Evolutionary conservation across 495 filamentous ascomycete species (phyloP).

Genomic region (Cercophora newfieldiana): DNA sequence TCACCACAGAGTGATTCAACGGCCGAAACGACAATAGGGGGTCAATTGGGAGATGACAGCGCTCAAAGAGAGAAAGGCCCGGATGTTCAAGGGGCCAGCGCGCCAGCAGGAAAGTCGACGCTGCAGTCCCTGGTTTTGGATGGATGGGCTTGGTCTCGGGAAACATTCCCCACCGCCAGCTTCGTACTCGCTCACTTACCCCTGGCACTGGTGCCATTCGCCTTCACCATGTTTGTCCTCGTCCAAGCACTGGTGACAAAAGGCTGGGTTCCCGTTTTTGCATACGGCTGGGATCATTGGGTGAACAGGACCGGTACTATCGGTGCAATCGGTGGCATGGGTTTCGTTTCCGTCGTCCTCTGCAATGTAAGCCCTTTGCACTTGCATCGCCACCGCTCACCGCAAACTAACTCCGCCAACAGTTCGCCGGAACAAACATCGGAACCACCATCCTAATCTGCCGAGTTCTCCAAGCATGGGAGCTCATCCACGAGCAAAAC

Average conservation of each 20-base stretch:
- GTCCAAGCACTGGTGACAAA: constrained; percentile 66
- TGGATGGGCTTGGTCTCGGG: constrained; percentile 55
- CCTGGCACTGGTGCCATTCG: constrained; percentile 63
- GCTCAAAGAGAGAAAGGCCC: background rate
- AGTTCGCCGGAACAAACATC: constrained; percentile 72
- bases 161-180: constrained; percentile 65
- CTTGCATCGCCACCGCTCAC: background rate
- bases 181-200: constrained; percentile 61
- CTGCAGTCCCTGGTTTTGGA: constrained; percentile 48
- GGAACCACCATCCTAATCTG: constrained; percentile 68
- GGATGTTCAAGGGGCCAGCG: background rate
- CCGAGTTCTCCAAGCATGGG: constrained; percentile 64
- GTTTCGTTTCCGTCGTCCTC: constrained; percentile 63
- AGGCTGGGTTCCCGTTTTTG: constrained; percentile 67
- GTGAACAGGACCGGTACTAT: constrained; percentile 63
- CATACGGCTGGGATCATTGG: constrained; percentile 68
- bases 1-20: background rate
- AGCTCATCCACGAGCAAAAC: constrained; percentile 50
- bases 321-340: constrained; percentile 66
- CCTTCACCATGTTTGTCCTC: constrained; percentile 67
- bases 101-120: constrained; percentile 31
- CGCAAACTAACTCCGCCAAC: constrained; percentile 3
- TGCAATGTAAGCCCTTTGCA: constrained; percentile 62
- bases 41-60: background rate
- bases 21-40: background rate